Base-by-base conservation (phyloP, 768 basidiomycete species). In the Calocybe cyanea region DNA sequence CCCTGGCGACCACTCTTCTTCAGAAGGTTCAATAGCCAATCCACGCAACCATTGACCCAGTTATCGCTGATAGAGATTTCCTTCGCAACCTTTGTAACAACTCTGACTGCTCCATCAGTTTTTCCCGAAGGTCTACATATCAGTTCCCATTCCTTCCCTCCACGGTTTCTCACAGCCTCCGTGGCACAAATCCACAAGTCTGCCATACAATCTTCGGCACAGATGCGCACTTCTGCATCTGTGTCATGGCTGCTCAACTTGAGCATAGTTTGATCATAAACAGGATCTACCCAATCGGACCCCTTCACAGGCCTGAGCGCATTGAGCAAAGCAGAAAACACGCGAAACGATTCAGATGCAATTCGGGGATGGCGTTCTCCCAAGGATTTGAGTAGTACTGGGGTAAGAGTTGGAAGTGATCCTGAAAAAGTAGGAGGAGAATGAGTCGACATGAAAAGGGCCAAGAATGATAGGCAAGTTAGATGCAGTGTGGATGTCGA, bases 141-240 rank as follows among this genome's bases (percentile, higher is more conserved):
- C 19, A 73, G 77, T 34, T 88, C 86, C 89, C 90, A 92, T 56
- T 92, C 89, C 54, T 77, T 79, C 42, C 79, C 73, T 33, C 77
- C 77, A 60, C 85, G 86, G 1, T 65, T 61, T 52, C 64, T 75
- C 28, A 89, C 73, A 11, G 81, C 64, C 38, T 92, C 89, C 0
- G 87, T 83, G 1, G 92, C 91, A 53, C 83, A 85, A 41, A 91
- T 77, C 83, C 96, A 91, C 7, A 98, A 68, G 59, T 92, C 86
- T 1, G 86, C 93, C 35, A 95, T 76, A 39, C 81, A 81, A 24
- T 86, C 82, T 55, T 97, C 86, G 0, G 92, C 92, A 51, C 77
- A 81, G 19, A 77, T 74, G 30, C 92, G 80, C 17, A 98, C 91
- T 52, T 96, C 94, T 3, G 87, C 83, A 61, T 98, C 95, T 1